Evolutionary conservation across 2,329 filamentous ascomycete species (phyloP).

Genomic region (Pseudogymnoascus destructans): DNA sequence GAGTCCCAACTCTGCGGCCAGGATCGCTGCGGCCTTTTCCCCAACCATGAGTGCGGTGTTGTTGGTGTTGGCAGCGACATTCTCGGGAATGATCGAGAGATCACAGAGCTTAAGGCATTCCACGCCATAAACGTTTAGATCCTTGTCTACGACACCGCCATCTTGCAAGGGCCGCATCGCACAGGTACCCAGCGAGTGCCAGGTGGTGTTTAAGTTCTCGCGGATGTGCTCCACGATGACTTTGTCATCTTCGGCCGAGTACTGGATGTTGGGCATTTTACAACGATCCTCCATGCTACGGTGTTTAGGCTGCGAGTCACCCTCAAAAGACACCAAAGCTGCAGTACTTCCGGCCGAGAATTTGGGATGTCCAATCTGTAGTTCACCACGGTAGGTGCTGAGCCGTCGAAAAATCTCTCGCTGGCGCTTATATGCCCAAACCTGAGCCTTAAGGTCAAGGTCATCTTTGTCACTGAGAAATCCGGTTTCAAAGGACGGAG

Average conservation of each 20-base stretch:
- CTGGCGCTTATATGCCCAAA: constrained; percentile 53
- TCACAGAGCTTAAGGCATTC: constrained; percentile 28
- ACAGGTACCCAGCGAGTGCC: constrained; percentile 27
- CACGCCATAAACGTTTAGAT: constrained; percentile 25
- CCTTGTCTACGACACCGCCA: constrained; percentile 25
- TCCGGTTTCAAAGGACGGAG: constrained; percentile 37
- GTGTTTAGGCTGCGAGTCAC: constrained; percentile 16
- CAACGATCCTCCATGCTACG: constrained; percentile 12
- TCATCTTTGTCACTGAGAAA: constrained; percentile 39
- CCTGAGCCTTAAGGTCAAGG: constrained; percentile 40
- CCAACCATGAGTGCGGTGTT: constrained; percentile 30
- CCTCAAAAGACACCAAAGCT: constrained; percentile 23
- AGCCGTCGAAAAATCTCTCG: constrained; percentile 47
- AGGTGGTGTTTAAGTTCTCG: constrained; percentile 24
- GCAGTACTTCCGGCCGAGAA: constrained; percentile 33
- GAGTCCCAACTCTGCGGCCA: constrained; percentile 27
- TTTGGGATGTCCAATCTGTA: constrained; percentile 31
- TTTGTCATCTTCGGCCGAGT: constrained; percentile 9
- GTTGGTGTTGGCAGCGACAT: constrained; percentile 32
- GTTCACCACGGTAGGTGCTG: constrained; percentile 36
- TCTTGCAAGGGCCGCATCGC: constrained; percentile 25
- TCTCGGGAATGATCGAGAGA: constrained; percentile 26
- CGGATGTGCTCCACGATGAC: constrained; percentile 28
- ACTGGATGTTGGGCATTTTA: constrained; percentile 10
- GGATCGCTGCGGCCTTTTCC: constrained; percentile 28